Conservation (phyloP, 805 yeast genomes). For the Maudiozyma serrabonitensis region DNA sequence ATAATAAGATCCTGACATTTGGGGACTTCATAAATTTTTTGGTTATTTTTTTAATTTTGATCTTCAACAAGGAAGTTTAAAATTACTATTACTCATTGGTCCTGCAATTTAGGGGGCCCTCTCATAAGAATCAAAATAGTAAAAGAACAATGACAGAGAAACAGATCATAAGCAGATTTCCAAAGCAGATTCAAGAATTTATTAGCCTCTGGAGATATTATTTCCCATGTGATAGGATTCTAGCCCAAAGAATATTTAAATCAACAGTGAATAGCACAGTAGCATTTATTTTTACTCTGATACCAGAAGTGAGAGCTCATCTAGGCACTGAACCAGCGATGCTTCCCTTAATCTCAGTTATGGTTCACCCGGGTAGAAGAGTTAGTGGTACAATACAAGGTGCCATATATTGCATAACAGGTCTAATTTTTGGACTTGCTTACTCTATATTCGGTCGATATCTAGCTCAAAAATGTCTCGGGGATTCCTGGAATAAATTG, state of each 20-base stretch:
- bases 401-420: constrained; percentile 32
- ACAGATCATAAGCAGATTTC: not conserved
- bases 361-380: constrained; percentile 42
- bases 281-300: constrained; percentile 34
- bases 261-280: constrained; percentile 32
- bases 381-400: constrained; percentile 40
- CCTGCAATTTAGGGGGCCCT: no score
- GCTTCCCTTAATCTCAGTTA: constrained; percentile 38
- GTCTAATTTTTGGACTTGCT: constrained; percentile 35
- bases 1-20: no score
- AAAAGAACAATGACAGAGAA: not conserved
- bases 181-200: not conserved
- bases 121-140: no score
- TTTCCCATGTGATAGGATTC: constrained; percentile 26
- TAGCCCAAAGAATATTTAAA: constrained; percentile 32
- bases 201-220: constrained; percentile 10
- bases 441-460: constrained; percentile 35
- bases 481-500: constrained; percentile 18
- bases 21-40: no score
- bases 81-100: no score
- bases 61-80: no score
- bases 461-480: constrained; percentile 32
- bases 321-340: constrained; percentile 37
- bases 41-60: no score
- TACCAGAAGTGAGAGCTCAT: constrained; percentile 27